Conservation (phyloP, 768 basidiomycete species). For the Zangia roseola region DNA sequence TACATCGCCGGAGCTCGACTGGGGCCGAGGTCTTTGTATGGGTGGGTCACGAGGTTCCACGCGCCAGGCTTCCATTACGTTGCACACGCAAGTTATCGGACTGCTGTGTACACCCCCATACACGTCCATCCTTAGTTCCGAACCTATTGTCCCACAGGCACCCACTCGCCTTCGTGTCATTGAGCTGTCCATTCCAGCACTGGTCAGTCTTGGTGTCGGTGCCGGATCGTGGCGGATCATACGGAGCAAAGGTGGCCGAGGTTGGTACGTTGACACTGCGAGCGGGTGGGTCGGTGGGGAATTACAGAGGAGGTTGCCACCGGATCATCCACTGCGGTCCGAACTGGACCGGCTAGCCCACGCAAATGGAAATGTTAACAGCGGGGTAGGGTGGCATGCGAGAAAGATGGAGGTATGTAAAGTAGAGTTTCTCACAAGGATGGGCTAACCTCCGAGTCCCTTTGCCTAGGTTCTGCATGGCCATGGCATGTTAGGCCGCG, state of each 20-base stretch:
- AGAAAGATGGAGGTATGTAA: constrained; percentile 92
- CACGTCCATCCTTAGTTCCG: constrained; percentile 50
- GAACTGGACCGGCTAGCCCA: constrained; percentile 74
- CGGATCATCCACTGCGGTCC: constrained; percentile 62
- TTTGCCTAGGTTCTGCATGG: constrained; percentile 79
- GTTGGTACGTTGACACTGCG: constrained; percentile 92
- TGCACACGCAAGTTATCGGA: constrained; percentile 77
- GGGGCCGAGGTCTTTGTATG: constrained; percentile 38
- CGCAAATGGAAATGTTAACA: constrained; percentile 87
- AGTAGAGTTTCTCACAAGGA: not conserved
- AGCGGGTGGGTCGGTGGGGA: constrained; percentile 69
- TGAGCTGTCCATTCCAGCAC: constrained; percentile 72
- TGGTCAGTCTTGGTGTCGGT: constrained; percentile 72
- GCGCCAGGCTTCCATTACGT: constrained; percentile 68
- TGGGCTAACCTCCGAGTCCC: constrained; percentile 1
- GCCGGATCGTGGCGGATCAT: constrained; percentile 86
- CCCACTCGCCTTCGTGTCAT: constrained; percentile 82
- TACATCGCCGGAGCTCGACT: constrained; percentile 74
- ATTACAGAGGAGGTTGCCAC: constrained; percentile 57
- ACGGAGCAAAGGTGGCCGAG: constrained; percentile 88
- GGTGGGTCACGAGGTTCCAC: constrained; percentile 39
- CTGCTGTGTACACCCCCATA: constrained; percentile 81
- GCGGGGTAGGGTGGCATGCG: constrained; percentile 92
- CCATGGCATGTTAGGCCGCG: constrained; percentile 85
- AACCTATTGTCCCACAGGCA: constrained; percentile 32